Percentiles rank a stretch among this genome's conserved stretches.
These are phyloP conservation scores for Komagataella pastoris DNA, from an alignment of 805 yeast genomes.

Conservation along the genomic window DNA sequence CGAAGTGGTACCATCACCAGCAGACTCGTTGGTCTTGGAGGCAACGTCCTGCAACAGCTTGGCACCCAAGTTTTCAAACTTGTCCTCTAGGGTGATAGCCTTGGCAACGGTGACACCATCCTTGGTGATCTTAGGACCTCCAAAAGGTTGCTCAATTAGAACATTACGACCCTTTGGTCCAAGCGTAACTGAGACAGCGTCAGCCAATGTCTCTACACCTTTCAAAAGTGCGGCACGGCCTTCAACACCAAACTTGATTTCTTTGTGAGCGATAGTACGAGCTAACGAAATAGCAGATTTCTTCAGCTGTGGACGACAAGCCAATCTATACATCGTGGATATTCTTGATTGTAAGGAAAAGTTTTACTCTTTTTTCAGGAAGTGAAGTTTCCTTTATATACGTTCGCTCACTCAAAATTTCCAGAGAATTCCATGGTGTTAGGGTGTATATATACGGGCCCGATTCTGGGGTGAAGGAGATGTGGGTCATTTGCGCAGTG, in stretches of 20 bases:
- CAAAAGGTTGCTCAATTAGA: slow-evolving; percentile 90
- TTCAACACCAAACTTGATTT: slow-evolving; percentile 91
- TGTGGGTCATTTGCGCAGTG: background rate
- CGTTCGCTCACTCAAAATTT: background rate
- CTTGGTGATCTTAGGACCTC: slow-evolving; percentile 96
- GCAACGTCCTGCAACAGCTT: slow-evolving; percentile 94
- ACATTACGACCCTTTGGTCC: slow-evolving; percentile 99
- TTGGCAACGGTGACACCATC: slow-evolving; percentile 97
- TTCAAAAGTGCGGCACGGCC: slow-evolving; percentile 89
- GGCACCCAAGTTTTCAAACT: slow-evolving; percentile 94
- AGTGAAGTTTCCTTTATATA: background rate
- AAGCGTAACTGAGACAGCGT: slow-evolving; percentile 90
- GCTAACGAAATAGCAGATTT: slow-evolving; percentile 25
- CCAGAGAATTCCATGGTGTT: background rate
- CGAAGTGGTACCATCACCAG: slow-evolving; percentile 98
- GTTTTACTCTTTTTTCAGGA: background rate
- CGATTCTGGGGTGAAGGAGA: background rate
- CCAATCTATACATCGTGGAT: slow-evolving; percentile 30
- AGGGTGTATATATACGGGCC: background rate
- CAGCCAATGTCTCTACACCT: slow-evolving; percentile 92
- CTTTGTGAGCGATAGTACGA: slow-evolving; percentile 66
- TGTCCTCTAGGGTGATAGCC: slow-evolving; percentile 71
- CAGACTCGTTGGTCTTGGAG: slow-evolving; percentile 90
- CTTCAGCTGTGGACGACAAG: slow-evolving; percentile 26
- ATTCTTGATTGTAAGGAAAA: background rate